Evolutionary conservation across 331 rosid species (phyloP), one percentile per base, ranked within the genome.

Genomic region (Dryas integrifolia): DNA sequence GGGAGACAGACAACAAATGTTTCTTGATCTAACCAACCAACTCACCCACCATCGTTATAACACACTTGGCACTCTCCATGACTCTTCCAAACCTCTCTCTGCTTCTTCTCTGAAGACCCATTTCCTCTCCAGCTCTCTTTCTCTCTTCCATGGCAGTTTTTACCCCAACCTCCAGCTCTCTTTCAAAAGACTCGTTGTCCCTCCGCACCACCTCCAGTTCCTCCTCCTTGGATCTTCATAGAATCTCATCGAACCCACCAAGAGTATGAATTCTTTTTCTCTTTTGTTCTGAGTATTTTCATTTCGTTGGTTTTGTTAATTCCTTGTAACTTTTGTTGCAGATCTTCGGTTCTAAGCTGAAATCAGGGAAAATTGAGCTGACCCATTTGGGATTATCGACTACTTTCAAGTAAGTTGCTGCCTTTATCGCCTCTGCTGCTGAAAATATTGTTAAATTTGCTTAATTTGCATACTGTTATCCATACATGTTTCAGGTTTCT

Each of bases 61-160:
- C 13, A 38, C 46, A 44, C 50, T 67, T 43, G 56, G 10, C 52
- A 26, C 58, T 67, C 41, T 58, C 67, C 35, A 72, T 88, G 82
- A 13, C 72, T 48, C 69, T 49, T 78, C 73, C 35, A 30, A 30
- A 30, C 35, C 21, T 82, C 69, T 62, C 52, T 69, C 38, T 44
- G 6, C 39, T 14, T 59, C 21, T 18, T 35, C 63, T 16, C 49
- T 35, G 35, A 69, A n/a, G 11, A 55, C 73, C 74, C 52, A 43
- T 61, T 40, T 13, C 58, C 55, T 26, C 39, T 58, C 12, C 30
- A 67, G 45, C 39, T 30, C 74, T 78, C 69, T 49, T 7, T 30
- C 46, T 52, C 71, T 75, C 80, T 80, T 72, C 78, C 48, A 93
- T 93, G 97, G 97, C 97, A 18, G 13, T 47, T 82, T 80, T 81